Evolutionary conservation across 768 basidiomycete species (phyloP).

Genomic region (Scleroderma bovista): DNA sequence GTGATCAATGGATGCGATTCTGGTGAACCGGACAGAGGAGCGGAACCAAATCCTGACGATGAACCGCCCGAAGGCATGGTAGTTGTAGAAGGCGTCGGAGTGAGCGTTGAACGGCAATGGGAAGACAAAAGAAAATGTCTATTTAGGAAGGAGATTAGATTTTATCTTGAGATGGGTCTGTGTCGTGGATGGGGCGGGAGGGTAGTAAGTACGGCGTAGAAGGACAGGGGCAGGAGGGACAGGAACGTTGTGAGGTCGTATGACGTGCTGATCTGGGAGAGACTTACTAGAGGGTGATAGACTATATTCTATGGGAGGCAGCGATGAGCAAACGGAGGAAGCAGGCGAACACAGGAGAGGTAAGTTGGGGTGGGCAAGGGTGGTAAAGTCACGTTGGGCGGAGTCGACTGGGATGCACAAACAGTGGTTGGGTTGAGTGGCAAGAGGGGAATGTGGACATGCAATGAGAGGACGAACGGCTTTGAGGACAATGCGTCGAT

Average conservation of each 20-base stretch:
- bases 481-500: slow-evolving; percentile 37
- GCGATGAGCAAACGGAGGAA: neutral
- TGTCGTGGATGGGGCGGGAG: neutral
- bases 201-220: neutral
- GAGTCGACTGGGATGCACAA: neutral
- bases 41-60: neutral
- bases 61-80: neutral
- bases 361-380: neutral
- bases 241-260: slow-evolving; percentile 7
- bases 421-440: slow-evolving; percentile 39
- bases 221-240: slow-evolving; percentile 10
- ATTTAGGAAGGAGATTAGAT: slow-evolving; percentile 8
- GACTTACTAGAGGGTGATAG: neutral
- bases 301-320: neutral
- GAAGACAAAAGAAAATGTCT: slow-evolving; percentile 6
- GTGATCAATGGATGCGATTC: neutral
- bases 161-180: neutral
- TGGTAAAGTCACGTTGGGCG: neutral
- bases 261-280: neutral
- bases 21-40: neutral
- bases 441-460: slow-evolving; percentile 59
- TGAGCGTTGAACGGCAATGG: neutral
- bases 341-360: neutral
- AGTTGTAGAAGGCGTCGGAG: neutral
- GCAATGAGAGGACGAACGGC: slow-evolving; percentile 37